A percentile compares a stretch with the other conserved stretches of the same genome.
phyloP scores from a whole-genome alignment of 2,329 filamentous ascomycete species.

The Lachnellula occidentalis region DNA sequence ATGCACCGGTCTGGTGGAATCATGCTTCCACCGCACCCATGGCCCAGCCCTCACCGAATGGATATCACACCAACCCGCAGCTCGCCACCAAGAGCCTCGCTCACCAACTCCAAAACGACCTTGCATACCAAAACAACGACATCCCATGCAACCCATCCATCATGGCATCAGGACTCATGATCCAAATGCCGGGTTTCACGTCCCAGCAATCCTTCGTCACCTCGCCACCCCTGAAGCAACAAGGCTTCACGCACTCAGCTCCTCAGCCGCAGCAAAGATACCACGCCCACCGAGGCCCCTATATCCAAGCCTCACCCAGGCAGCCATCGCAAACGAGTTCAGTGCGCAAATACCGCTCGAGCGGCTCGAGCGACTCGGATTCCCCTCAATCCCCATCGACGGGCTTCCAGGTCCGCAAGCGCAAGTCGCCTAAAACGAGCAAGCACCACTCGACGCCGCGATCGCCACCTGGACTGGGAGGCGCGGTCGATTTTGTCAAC shows the following conservation, averaged over 20 bases:
- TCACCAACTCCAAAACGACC: slow-evolving; percentile 27
- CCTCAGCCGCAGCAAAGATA: slow-evolving; percentile 6
- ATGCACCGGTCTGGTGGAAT: slow-evolving; percentile 27
- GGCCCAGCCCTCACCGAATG: slow-evolving; percentile 25
- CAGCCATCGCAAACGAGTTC: slow-evolving; percentile 7
- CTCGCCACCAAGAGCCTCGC: slow-evolving; percentile 26
- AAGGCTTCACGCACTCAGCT: slow-evolving; percentile 13
- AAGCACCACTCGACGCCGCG: slow-evolving; percentile 30
- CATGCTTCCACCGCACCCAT: slow-evolving; percentile 23
- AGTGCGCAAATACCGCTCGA: slow-evolving; percentile 6
- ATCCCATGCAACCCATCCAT: slow-evolving; percentile 12
- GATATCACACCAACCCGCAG: slow-evolving; percentile 23
- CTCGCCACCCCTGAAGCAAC: slow-evolving; percentile 13
- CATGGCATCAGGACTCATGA: slow-evolving; percentile 25
- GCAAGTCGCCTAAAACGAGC: slow-evolving; percentile 15
- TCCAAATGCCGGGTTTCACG: slow-evolving; percentile 24
- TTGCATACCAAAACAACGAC: slow-evolving; percentile 21
- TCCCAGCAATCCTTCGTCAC: slow-evolving; percentile 20
- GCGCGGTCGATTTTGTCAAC: slow-evolving; percentile 69
- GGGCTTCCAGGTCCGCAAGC: slow-evolving; percentile 24
- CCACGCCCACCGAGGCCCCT: slow-evolving; percentile 10
- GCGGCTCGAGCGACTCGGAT: slow-evolving; percentile 13
- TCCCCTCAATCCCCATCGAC: slow-evolving; percentile 6
- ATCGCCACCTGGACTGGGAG: slow-evolving; percentile 33
- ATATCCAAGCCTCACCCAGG: slow-evolving; percentile 2